Conservation (phyloP, 2,329 filamentous ascomycete species). For the Coleophoma eucalyptorum region DNA sequence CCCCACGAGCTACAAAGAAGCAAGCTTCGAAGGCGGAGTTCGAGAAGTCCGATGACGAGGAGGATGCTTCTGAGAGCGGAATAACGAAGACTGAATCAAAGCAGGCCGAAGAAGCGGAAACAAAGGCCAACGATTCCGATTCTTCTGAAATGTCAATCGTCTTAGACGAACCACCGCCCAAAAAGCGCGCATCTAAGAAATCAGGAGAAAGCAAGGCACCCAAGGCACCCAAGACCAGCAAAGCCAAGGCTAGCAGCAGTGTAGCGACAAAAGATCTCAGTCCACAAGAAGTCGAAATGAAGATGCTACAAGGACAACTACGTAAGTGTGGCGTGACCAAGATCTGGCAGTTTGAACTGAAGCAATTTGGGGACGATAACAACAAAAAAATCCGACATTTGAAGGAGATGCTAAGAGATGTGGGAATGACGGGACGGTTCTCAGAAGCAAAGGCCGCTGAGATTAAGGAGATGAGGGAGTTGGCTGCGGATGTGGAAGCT, state of each 20-base stretch:
- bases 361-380: conserved; percentile 64
- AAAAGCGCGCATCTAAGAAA: conserved; percentile 40
- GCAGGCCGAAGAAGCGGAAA: conserved; percentile 10
- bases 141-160: conserved; percentile 67
- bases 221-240: conserved; percentile 7
- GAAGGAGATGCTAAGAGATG: conserved; percentile 71
- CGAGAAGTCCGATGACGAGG: conserved; percentile 1
- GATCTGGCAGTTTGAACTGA: conserved; percentile 84
- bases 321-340: conserved; percentile 90
- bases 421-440: conserved; percentile 86
- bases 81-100: conserved; percentile 12
- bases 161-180: conserved; percentile 69
- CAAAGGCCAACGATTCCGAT: conserved; percentile 37
- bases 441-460: conserved; percentile 78
- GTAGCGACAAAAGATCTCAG: conserved; percentile 35
- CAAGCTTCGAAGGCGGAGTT: conserved; percentile 6
- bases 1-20: conserved; percentile 1
- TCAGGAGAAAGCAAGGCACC: conserved; percentile 28
- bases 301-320: conserved; percentile 81
- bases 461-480: conserved; percentile 84
- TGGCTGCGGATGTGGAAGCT: conserved; percentile 78
- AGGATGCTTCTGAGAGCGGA: conserved; percentile 3
- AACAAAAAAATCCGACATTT: conserved; percentile 82
- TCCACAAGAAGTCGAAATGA: conserved; percentile 75
- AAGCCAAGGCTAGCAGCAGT: conserved; percentile 27